Percentiles rank a stretch among this genome's conserved stretches.
Conservation (phyloP, 108 stramenopile genomes). For the Cyclotella sp. region DNA sequence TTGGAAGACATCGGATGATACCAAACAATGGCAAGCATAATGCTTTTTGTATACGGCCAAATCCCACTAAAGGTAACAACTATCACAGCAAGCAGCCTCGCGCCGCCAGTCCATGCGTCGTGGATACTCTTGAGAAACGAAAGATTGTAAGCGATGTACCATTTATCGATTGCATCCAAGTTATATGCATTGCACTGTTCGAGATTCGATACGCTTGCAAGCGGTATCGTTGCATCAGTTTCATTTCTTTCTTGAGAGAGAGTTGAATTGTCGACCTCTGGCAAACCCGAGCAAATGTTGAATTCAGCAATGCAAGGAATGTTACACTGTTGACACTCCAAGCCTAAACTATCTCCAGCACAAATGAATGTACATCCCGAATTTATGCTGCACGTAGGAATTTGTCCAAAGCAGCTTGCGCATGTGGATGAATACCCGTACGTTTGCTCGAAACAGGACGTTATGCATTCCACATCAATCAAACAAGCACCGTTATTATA, state of each 20-base stretch:
- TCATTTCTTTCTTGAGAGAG: constrained; percentile 2
- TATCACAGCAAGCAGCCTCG: constrained; percentile 54
- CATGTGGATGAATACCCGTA: constrained; percentile 41
- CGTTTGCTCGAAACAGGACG: constrained; percentile 27
- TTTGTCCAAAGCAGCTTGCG: constrained; percentile 34
- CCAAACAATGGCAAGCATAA: constrained; percentile 53
- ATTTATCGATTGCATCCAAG: constrained; percentile 25
- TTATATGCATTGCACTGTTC: constrained; percentile 49
- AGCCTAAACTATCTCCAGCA: constrained; percentile 36
- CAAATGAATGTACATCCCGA: constrained; percentile 34
- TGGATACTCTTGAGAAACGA: constrained; percentile 47
- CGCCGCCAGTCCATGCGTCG: constrained; percentile 66
- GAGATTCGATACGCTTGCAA: background rate
- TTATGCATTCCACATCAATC: constrained; percentile 28
- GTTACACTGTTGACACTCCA: constrained; percentile 47
- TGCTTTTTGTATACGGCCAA: constrained; percentile 61
- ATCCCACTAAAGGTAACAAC: constrained; percentile 53
- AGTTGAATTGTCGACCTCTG: constrained; percentile 14
- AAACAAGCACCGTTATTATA: constrained; percentile 36
- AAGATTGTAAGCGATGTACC: constrained; percentile 54
- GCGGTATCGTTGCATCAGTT: background rate
- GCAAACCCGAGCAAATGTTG: constrained; percentile 40
- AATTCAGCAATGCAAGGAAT: constrained; percentile 43
- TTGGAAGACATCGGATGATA: constrained; percentile 34
- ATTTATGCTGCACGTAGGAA: constrained; percentile 32